Base-by-base conservation (phyloP, 2,329 filamentous ascomycete genomes). In the Clarireedia hainanense region DNA sequence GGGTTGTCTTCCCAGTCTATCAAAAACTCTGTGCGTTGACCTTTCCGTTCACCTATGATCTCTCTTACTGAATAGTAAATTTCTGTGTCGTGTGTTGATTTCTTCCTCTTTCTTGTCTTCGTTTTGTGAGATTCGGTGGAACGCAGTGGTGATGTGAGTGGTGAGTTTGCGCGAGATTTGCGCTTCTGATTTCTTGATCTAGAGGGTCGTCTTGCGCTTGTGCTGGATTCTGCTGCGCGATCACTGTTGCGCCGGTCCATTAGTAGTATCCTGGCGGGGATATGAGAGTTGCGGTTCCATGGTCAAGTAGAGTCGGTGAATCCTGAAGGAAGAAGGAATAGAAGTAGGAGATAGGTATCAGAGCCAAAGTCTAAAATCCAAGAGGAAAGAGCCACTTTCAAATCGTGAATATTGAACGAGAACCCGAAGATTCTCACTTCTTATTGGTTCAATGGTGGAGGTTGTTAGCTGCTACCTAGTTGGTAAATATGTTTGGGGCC, bases 1-100 rank as follows among this genome's bases (percentile, higher is more conserved):
- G 73, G 68, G 63, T 83, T 69, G 57, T 77, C 74, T 48, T 73
- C 75, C 82, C 82, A 85, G 63, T 82, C 75, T 52, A 85, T 75
- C 3, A 73, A 65, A 61, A 83, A 85, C n/a, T 72, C 59, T 10
- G 65, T 65, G 24, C 63, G 23, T 34, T 57, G 58, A 6, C 60
- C 49, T 36, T 36, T 57, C 39, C 57, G 57, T 54, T 64, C 60
- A 7, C 43, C 51, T 4, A 61, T 46, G 45, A 64, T 63, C 20
- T 49, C 54, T 17, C 56, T 60, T 39, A 63, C 47, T 5, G 27
- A 14, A 30, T 50, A 55, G 15, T 36, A 50, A 2, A 23, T 6
- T 26, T 27, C 15, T 5, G 46, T 10, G n/a, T 2, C 10, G 9
- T 50, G 14, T 36, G 17, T 43, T 4, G 27, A 15, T 24, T 42